A percentile compares a stretch with the other conserved stretches of the same genome.
phyloP scores from a whole-genome alignment of 1,284 basidiomycete genomes.

The Tetrapyrgos nigripes region DNA sequence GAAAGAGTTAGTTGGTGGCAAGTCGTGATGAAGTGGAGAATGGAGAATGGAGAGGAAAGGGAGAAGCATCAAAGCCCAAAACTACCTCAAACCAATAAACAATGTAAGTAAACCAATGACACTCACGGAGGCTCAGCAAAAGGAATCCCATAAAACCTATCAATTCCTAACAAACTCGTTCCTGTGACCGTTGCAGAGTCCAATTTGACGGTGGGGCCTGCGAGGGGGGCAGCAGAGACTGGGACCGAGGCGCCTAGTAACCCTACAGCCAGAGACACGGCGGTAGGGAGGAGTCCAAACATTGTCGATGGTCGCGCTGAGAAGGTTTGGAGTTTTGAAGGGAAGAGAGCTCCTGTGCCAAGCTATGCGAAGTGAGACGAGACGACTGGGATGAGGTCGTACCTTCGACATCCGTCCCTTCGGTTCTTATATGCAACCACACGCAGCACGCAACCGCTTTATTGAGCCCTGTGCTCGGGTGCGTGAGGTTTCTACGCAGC shows the following conservation, averaged over 20 bases:
- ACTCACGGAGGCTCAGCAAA: slow-evolving; percentile 21
- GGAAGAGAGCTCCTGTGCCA: too few species aligned
- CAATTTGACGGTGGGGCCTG: slow-evolving; percentile 42
- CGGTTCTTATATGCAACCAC: too few species aligned
- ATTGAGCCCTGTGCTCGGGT: too few species aligned
- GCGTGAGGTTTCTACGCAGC: too few species aligned
- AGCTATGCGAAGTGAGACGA: too few species aligned
- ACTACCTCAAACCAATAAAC: too few species aligned
- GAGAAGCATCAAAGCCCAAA: slow-evolving; percentile 18
- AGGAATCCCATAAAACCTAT: slow-evolving; percentile 19
- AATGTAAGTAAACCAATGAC: not conserved
- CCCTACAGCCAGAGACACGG: not conserved
- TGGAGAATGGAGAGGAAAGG: slow-evolving; percentile 13
- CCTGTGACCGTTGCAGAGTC: slow-evolving; percentile 18
- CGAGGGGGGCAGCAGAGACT: slow-evolving; percentile 27
- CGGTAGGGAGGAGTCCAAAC: slow-evolving; percentile 17
- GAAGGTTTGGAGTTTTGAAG: too few species aligned
- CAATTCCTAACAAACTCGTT: slow-evolving; percentile 3
- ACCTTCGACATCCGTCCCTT: too few species aligned
- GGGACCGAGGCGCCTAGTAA: slow-evolving; percentile 1
- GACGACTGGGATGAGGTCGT: too few species aligned
- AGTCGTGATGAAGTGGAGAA: not conserved
- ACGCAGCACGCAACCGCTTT: too few species aligned
- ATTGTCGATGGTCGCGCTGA: too few species aligned
- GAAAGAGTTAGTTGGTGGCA: too few species aligned